phyloP scores from a whole-genome alignment of 2,329 filamentous ascomycete genomes.

The Diplodia corticola region DNA sequence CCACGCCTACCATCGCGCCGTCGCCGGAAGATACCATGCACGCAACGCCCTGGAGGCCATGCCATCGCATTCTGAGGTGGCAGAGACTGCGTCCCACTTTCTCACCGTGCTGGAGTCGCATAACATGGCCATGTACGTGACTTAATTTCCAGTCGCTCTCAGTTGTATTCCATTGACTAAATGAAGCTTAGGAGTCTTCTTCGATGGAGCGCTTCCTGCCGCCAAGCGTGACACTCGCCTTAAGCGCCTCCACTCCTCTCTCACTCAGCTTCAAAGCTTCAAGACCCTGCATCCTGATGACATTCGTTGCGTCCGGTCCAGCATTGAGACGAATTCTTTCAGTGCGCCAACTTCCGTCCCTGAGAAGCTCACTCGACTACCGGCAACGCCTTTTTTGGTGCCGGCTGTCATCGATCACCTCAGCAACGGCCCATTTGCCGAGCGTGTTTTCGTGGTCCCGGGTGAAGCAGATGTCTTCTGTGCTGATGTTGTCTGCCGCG shows the following conservation, averaged over 20 bases:
- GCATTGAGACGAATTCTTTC: constrained; percentile 28
- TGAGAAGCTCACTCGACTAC: constrained; percentile 36
- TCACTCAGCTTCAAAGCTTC: constrained; percentile 57
- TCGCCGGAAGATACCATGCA: constrained; percentile 13
- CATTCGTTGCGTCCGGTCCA: constrained; percentile 29
- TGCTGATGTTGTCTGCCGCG: constrained; percentile 60
- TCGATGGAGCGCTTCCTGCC: constrained; percentile 77
- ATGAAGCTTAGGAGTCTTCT: constrained; percentile 69
- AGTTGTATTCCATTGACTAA: constrained; percentile 25
- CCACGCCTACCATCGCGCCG: constrained; percentile 19
- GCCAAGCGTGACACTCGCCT: constrained; percentile 65
- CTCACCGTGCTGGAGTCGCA: constrained; percentile 59
- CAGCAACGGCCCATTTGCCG: constrained; percentile 43
- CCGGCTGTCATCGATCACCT: constrained; percentile 74
- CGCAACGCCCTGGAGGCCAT: constrained; percentile 18
- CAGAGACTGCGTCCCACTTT: constrained; percentile 56
- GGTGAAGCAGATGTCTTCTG: constrained; percentile 87
- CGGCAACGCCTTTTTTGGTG: constrained; percentile 70
- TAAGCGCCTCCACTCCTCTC: constrained; percentile 59
- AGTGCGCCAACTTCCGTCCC: constrained; percentile 27
- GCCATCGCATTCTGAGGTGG: constrained; percentile 66
- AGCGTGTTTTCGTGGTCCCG: constrained; percentile 62
- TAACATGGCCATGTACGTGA: constrained; percentile 63
- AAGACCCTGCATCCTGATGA: constrained; percentile 28
- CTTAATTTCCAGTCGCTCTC: not conserved